Conservation (phyloP, 257 asterid genomes). For the Ophiorrhiza pumila region DNA sequence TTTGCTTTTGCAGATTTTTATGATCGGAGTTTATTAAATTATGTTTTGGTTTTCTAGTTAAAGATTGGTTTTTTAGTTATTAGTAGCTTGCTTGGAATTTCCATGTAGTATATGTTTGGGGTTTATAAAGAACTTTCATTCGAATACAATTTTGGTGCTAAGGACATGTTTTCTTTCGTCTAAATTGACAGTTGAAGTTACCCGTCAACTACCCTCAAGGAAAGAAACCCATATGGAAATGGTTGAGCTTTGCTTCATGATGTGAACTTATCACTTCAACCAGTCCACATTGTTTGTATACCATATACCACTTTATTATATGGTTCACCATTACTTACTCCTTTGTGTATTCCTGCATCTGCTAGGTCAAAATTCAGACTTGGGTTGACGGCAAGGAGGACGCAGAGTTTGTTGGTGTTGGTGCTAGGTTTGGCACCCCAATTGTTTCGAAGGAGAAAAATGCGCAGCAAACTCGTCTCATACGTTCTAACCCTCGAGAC, state of each 20-base stretch:
- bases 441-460: conserved; percentile 85
- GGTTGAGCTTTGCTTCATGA: neutral
- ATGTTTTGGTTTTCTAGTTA: neutral
- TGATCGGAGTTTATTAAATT: neutral
- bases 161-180: neutral
- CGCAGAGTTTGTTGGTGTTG: conserved; percentile 84
- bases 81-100: neutral
- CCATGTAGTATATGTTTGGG: neutral
- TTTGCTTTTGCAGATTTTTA: neutral
- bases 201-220: neutral
- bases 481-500: conserved; percentile 67
- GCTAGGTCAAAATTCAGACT: conserved; percentile 86
- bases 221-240: neutral
- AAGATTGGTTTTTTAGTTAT: neutral
- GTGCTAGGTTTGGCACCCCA: conserved; percentile 84
- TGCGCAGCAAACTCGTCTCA: conserved; percentile 59
- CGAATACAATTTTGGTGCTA: neutral
- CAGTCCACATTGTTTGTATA: neutral
- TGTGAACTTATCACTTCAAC: neutral
- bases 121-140: neutral
- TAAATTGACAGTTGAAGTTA: neutral
- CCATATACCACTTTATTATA: neutral
- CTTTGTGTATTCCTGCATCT: neutral
- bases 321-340: neutral
- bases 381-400: conserved; percentile 78